phyloP scores from a whole-genome alignment of 345 rosid genomes.

The Eucalyptus regnans region DNA sequence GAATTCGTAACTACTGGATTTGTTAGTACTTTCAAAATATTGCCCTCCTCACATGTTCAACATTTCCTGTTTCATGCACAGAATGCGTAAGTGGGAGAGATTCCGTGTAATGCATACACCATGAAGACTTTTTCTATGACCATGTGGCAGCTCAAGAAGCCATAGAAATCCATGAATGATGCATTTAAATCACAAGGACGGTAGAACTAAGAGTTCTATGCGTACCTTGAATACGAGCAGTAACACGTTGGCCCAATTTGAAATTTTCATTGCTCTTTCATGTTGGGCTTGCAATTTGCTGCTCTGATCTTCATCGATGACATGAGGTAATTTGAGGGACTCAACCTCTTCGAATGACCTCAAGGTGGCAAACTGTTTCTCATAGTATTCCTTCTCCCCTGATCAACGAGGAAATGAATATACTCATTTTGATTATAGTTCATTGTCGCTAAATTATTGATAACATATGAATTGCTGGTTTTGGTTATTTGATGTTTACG shows the following conservation, averaged over 20 bases:
- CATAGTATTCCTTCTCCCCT: conserved; percentile 31
- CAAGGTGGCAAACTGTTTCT: conserved; percentile 15
- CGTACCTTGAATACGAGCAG: conserved; percentile 7
- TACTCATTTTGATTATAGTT: background rate
- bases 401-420: background rate
- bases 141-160: background rate
- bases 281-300: background rate
- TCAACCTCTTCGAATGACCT: conserved; percentile 20
- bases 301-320: background rate
- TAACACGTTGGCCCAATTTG: conserved; percentile 8
- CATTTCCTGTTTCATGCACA: background rate
- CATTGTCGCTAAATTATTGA: background rate
- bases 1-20: background rate
- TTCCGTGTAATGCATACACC: background rate
- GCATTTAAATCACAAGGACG: background rate
- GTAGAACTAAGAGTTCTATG: background rate
- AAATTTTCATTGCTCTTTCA: conserved; percentile 15
- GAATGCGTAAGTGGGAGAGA: background rate
- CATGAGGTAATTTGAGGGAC: background rate
- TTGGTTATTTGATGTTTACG: background rate
- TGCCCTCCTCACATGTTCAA: background rate
- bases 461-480: background rate
- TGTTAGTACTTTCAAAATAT: background rate
- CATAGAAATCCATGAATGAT: background rate
- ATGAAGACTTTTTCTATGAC: background rate